Conservation (phyloP, 2,329 filamentous ascomycete species). For the Fusarium anthophilum region DNA sequence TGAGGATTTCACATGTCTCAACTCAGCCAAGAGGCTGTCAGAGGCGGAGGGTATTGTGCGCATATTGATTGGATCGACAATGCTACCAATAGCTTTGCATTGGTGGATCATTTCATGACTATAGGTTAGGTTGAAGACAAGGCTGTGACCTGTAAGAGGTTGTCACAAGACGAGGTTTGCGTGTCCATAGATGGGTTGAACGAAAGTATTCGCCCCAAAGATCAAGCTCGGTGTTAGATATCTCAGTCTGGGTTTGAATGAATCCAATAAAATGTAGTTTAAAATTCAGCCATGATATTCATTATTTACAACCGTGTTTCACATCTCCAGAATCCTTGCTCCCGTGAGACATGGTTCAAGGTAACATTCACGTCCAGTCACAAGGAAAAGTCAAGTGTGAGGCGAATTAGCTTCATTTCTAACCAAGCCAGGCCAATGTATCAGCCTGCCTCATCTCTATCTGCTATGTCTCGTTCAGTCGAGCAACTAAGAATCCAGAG, state of each 20-base stretch:
- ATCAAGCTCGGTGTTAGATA: neutral
- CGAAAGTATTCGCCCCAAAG: neutral
- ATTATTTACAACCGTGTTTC: too few species aligned
- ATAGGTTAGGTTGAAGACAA: neutral
- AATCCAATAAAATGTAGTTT: neutral
- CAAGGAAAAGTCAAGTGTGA: neutral
- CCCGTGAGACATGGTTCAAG: neutral
- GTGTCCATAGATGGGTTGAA: neutral
- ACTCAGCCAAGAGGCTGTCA: neutral
- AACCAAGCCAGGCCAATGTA: slow-evolving; percentile 22
- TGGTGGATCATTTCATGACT: neutral
- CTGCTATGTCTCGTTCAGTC: slow-evolving; percentile 21
- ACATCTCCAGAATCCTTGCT: neutral
- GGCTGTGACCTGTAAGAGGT: neutral
- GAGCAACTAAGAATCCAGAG: slow-evolving; percentile 24
- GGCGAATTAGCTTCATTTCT: slow-evolving; percentile 52
- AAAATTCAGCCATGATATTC: neutral
- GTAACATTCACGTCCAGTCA: neutral
- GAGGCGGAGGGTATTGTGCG: neutral
- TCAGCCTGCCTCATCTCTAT: slow-evolving; percentile 34
- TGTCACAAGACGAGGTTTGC: neutral
- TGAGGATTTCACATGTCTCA: neutral
- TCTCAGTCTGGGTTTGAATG: too few species aligned
- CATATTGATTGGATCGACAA: neutral
- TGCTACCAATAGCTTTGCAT: neutral